Percentiles rank a stretch among this genome's conserved stretches.
These are phyloP conservation scores for Closterium sp. DNA, from an alignment of 139 green algal genomes.

Conservation along the genomic window DNA sequence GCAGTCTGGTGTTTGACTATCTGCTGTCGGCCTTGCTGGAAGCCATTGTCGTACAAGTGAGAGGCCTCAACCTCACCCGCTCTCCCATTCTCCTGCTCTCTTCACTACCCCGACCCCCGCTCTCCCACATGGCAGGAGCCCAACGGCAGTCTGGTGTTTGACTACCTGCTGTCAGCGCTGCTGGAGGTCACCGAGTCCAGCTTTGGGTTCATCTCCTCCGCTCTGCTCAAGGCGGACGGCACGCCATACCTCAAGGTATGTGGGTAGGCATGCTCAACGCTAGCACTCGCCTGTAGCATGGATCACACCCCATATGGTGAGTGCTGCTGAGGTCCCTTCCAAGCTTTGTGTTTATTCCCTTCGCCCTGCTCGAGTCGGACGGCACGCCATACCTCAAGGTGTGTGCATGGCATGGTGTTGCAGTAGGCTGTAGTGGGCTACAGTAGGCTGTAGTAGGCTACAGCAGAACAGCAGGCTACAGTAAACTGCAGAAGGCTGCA, in stretches of 20 bases:
- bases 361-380: not conserved
- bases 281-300: too few species aligned
- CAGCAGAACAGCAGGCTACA: not conserved
- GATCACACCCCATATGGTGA: too few species aligned
- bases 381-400: not conserved
- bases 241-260: conserved; percentile 21
- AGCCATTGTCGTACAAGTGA: not conserved
- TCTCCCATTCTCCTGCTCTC: not conserved
- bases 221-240: conserved; percentile 7
- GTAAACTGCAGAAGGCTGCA: not conserved
- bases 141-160: conserved; percentile 8
- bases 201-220: conserved; percentile 14
- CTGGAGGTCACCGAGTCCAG: conserved; percentile 26
- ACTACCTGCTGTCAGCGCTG: not conserved
- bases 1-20: not conserved
- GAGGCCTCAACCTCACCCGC: not conserved
- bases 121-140: not conserved
- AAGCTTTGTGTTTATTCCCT: too few species aligned
- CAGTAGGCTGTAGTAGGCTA: not conserved
- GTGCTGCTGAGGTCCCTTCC: too few species aligned
- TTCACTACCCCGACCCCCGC: not conserved
- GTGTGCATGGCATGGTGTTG: too few species aligned
- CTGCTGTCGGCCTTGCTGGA: not conserved
- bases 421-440: not conserved
- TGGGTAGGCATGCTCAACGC: too few species aligned